Evolutionary conservation across 2,329 filamentous ascomycete species (phyloP), one percentile per base, ranked within the genome.

Genomic region (Hypoxylon sp.): DNA sequence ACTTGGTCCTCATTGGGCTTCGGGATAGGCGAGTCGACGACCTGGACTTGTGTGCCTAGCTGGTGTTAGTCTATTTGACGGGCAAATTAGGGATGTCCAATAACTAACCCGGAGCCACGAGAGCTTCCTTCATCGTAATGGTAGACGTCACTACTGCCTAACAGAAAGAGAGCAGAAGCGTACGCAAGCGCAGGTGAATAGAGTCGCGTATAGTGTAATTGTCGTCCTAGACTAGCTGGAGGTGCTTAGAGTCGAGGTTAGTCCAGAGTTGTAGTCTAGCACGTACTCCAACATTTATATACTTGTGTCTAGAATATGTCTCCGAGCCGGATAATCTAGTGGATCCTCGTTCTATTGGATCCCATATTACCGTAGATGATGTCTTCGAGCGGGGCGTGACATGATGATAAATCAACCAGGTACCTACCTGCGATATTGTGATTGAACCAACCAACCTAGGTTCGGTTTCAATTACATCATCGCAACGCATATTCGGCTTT

Each of bases 11-110:
- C 73, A 15, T 76, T 75, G 5, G 80, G 79, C 59, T 78, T 71
- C 0, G 82, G 82, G 61, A 83, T 74, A 6, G 80, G 79, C 6
- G 78, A 78, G 73, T 83, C 81, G 58, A 80, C 69, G 53, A 83
- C 79, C 51, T 78, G 56, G 72, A 83, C 81, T 63, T 72, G 70
- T n/a, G 64, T 63, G 6, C 72, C 74, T 75, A 27, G 8, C 2
- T 5, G 21, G 21, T 44, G 32, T 66, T 53, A 61, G 48, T 37
- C 2, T 42, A n/a, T 11, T 32, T 17, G 13, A 55, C 19, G 13
- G 11, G 8, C 6, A 15, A 37, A 19, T 47, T n/a, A n/a, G 10
- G 3, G 10, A 39, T 44, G 19, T 31, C 11, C 4, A 19, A 44
- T 21, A n/a, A 32, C 67, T 48, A 46, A 74, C 74, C 74, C 55